Evolutionary conservation across 257 asterid species (phyloP), one percentile per base, ranked within the genome.

Genomic region (Haberlea rhodopensis): DNA sequence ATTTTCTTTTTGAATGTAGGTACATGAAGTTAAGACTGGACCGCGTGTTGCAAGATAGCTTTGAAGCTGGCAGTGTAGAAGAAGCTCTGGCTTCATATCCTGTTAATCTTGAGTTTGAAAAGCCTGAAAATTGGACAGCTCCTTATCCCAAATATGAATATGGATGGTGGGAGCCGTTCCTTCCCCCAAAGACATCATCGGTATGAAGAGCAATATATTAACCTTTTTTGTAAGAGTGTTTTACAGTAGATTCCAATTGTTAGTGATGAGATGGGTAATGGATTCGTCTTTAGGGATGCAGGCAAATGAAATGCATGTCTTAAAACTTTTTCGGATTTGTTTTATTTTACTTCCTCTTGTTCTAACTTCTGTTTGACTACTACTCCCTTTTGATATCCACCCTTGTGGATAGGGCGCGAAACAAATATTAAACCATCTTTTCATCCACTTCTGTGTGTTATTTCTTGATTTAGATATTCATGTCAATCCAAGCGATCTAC

Each of bases 151-250:
- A 88, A 80, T 91, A 88, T 15, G 83, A 88, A 63, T 84, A 6
- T 4, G 97, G 96, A 22, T 91, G 97, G 95, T 88, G 97, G 97
- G 95, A 84, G 71, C 71, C 83, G 18, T 91, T 83, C 81, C 86
- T 91, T 40, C 94, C 80, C 56, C 73, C 88, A 48, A 77, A 68
- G 29, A 65, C 89, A 13, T 74, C 77, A 16, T 70, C 70, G 61
- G 92, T 87, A 74, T 87, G 86, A 80, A 61, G 72, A 63, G 29
- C 53, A 22, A 18, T 5, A 23, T 16, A 27, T 65, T 51, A 46
- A 51, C 56, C 46, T 18, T 23, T 71, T 77, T 66, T 72, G 68
- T 65, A 40, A 66, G 69, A 65, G 52, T 54, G 20, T 57, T 46
- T 60, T 37, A 13, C 24, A 53, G 67, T 71, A 71, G 76, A 72